These are phyloP conservation scores for Crithidia sp. DNA, from an alignment of 208 protist species.

Conservation along the genomic window DNA sequence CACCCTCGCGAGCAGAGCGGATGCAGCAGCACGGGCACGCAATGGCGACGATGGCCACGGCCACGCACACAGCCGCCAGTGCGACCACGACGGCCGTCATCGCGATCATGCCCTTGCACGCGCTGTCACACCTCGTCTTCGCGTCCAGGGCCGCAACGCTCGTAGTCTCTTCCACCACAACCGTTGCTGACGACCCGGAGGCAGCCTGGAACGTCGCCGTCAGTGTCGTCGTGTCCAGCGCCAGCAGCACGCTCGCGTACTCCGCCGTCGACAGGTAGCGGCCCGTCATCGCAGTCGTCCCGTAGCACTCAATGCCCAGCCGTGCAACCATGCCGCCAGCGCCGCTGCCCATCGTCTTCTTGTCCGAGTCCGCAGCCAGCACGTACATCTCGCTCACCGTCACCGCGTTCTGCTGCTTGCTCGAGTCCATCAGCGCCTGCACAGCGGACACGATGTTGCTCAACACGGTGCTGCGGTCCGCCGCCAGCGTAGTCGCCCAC, in stretches of 20 bases:
- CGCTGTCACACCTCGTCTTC: neutral
- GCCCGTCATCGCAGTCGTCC: slow-evolving; percentile 14
- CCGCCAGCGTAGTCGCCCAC: neutral
- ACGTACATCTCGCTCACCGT: slow-evolving; percentile 1
- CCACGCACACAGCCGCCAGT: slow-evolving; percentile 1
- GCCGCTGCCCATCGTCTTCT: slow-evolving; percentile 19
- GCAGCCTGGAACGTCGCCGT: neutral
- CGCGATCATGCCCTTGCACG: slow-evolving; percentile 22
- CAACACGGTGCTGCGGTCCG: neutral
- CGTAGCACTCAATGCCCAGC: neutral
- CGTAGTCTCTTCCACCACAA: slow-evolving; percentile 15
- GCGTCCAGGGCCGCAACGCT: neutral
- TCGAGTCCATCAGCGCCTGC: slow-evolving; percentile 4
- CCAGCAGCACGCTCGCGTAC: slow-evolving; percentile 16
- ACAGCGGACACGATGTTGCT: neutral
- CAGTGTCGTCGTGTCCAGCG: slow-evolving; percentile 13
- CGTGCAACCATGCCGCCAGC: slow-evolving; percentile 14
- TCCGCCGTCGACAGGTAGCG: slow-evolving; percentile 20
- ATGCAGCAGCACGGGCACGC: slow-evolving; percentile 7
- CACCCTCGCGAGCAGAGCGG: neutral
- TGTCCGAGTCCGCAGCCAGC: neutral
- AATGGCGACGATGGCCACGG: slow-evolving; percentile 1
- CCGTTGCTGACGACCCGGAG: slow-evolving; percentile 4
- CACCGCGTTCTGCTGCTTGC: slow-evolving; percentile 3
- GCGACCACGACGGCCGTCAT: neutral